Evolutionary conservation across 331 rosid species (phyloP), one percentile per base, ranked within the genome.

Genomic region (Telfairia occidentalis): DNA sequence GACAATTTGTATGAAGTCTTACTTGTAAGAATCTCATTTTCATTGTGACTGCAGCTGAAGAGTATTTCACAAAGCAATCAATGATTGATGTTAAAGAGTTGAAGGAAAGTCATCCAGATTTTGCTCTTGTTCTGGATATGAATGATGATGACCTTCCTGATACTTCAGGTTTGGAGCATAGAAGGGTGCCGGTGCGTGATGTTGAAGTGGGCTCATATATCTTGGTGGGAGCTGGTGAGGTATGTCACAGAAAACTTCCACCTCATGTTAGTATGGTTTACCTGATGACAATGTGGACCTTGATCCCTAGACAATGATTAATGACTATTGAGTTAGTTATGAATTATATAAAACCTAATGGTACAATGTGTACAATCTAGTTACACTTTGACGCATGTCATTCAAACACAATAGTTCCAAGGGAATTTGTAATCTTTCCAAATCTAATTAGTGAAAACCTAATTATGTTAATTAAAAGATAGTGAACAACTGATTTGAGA

Each of bases 151-250:
- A 83, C 82, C 90, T 88, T 81, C 99, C 99, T 28, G 86, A 92
- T 85, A 90, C 93, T 53, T 73, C 86, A 78, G 91, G 92, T 80
- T 87, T 92, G 85, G 86, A 85, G 3, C 89, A 95, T 86, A 81
- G 86, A 84, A 90, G 89, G 86, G 92, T 95, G 71, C 99, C 97
- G 3, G 97, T 95, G 78, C 96, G 90, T 55, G 85, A 91, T 76
- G 45, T 95, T 48, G 78, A 80, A 78, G 88, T 95, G 37, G 99
- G 96, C 74, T 88, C 96, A 10, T 95, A 81, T 87, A 84, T 95
- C 83, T 84, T 95, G 74, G 88, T 95, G 49, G 92, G 97, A 55
- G 96, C 98, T 16, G 98, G 96, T 21, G 98, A 95, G 93, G 99
- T 92, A 84, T 70, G 88, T 71, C 73, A 74, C 50, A 12, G n/a